A percentile compares a stretch with the other conserved stretches of the same genome.
These are phyloP conservation scores for Blastocrithidia nonstop DNA, from an alignment of 208 protist species.

Conservation along the genomic window DNA sequence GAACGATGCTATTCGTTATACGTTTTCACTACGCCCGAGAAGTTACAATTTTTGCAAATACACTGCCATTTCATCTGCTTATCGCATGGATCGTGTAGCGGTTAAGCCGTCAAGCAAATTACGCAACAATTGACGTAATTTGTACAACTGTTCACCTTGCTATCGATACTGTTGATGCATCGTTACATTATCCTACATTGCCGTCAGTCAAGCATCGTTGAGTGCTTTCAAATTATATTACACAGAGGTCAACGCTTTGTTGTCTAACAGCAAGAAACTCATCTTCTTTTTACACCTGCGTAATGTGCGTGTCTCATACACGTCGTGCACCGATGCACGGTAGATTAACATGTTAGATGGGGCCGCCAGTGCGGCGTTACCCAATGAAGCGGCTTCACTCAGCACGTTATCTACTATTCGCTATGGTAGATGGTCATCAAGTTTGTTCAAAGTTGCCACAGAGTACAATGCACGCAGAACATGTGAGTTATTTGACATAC, in stretches of 20 bases:
- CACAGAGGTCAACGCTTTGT: slow-evolving; percentile 51
- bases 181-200: slow-evolving; percentile 56
- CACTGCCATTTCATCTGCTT: slow-evolving; percentile 16
- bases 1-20: slow-evolving; percentile 25
- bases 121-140: slow-evolving; percentile 33
- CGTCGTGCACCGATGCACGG: slow-evolving; percentile 45
- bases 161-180: slow-evolving; percentile 67
- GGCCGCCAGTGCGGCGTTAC: slow-evolving; percentile 25
- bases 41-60: slow-evolving; percentile 71
- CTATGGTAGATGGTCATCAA: slow-evolving; percentile 29
- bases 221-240: slow-evolving; percentile 67
- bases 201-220: slow-evolving; percentile 60
- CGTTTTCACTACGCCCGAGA: slow-evolving; percentile 55
- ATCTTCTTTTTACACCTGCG: slow-evolving; percentile 23
- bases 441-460: slow-evolving; percentile 1
- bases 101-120: slow-evolving; percentile 72
- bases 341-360: slow-evolving; percentile 31
- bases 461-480: slow-evolving; percentile 17
- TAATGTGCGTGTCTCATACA: slow-evolving; percentile 48
- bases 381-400: slow-evolving; percentile 40
- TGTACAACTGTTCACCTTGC: slow-evolving; percentile 30
- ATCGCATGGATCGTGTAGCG: slow-evolving; percentile 30
- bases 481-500: slow-evolving; percentile 16
- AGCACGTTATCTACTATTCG: slow-evolving; percentile 31
- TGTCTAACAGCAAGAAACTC: slow-evolving; percentile 13